Conservation (phyloP, 495 filamentous ascomycete genomes). For the Tricharina praecox region DNA sequence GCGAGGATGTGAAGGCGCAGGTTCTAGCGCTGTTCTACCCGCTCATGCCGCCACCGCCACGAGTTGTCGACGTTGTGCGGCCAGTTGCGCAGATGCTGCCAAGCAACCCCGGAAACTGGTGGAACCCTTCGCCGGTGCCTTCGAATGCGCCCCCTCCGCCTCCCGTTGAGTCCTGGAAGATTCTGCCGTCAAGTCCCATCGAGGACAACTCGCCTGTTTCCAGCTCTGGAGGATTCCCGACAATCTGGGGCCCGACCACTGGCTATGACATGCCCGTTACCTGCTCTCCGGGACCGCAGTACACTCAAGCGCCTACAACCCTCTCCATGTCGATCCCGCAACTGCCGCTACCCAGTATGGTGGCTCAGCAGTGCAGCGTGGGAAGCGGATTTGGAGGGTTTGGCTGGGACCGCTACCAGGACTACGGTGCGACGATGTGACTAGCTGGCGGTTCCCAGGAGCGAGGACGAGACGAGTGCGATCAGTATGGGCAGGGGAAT, state of each 20-base stretch:
- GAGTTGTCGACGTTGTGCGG: slow-evolving; percentile 79
- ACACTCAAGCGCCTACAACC: slow-evolving; percentile 41
- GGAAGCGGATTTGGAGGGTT: slow-evolving; percentile 57
- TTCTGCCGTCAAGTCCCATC: slow-evolving; percentile 66
- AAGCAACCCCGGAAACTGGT: slow-evolving; percentile 75
- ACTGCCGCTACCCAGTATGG: slow-evolving; percentile 78
- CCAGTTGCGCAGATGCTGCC: slow-evolving; percentile 67
- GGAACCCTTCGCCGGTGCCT: slow-evolving; percentile 43
- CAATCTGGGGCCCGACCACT: slow-evolving; percentile 68
- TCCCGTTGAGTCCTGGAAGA: slow-evolving; percentile 81
- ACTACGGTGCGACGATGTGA: slow-evolving; percentile 48
- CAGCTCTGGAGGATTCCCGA: slow-evolving; percentile 43
- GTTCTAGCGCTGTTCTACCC: slow-evolving; percentile 77
- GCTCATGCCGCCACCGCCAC: slow-evolving; percentile 78
- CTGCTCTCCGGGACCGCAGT: slow-evolving; percentile 26
- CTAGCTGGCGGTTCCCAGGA: slow-evolving; percentile 26
- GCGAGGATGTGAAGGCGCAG: slow-evolving; percentile 80
- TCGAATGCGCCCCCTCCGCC: slow-evolving; percentile 38
- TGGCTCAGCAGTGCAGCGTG: slow-evolving; percentile 68
- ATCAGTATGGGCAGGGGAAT: slow-evolving; percentile 28
- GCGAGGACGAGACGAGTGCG: slow-evolving; percentile 17
- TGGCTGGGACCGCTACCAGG: slow-evolving; percentile 55
- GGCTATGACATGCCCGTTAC: slow-evolving; percentile 40
- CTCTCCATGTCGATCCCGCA: slow-evolving; percentile 44
- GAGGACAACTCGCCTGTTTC: slow-evolving; percentile 43